These are phyloP conservation scores for Aristolochia californica DNA, from an alignment of 164 flowering plant genomes.

Conservation along the genomic window DNA sequence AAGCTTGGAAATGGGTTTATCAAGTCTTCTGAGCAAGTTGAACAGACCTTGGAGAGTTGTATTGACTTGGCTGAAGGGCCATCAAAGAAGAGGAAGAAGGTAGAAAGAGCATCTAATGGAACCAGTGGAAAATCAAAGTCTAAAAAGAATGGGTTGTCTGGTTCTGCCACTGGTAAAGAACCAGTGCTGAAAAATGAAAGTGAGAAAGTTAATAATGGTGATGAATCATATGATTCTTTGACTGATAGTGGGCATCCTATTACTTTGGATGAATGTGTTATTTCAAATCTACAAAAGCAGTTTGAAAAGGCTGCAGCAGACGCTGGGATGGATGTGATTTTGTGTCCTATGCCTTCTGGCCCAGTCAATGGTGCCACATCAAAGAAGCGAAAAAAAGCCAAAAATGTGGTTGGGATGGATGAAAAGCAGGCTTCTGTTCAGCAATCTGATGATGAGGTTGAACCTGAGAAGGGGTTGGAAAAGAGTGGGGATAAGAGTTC, in stretches of 20 bases:
- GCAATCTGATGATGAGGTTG: constrained; percentile 14
- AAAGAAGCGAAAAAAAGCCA: constrained; percentile 22
- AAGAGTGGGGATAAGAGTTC: constrained; percentile 44
- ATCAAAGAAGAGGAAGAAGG: constrained; percentile 27
- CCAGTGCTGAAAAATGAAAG: constrained; percentile 3
- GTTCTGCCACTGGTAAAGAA: not conserved
- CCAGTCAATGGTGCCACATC: not conserved
- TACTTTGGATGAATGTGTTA: constrained; percentile 34
- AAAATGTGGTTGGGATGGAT: constrained; percentile 6
- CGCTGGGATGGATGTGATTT: constrained; percentile 37
- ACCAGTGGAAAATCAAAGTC: not conserved
- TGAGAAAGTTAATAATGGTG: constrained; percentile 10
- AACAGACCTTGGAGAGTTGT: not conserved
- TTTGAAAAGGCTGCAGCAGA: constrained; percentile 90
- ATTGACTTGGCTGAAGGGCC: constrained; percentile 10
- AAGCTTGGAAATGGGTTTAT: not conserved
- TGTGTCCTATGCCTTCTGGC: constrained; percentile 14
- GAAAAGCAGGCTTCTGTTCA: constrained; percentile 11
- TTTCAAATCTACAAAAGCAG: constrained; percentile 71
- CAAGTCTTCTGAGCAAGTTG: constrained; percentile 1
- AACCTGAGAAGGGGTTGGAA: constrained; percentile 17
- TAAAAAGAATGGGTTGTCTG: constrained; percentile 14
- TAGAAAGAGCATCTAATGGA: constrained; percentile 14
- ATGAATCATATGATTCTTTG: constrained; percentile 5
- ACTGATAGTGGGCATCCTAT: constrained; percentile 10